Evolutionary conservation across 2,329 filamentous ascomycete genomes (phyloP), one percentile per base, ranked within the genome.

Genomic region (Peltaster fructicola): DNA sequence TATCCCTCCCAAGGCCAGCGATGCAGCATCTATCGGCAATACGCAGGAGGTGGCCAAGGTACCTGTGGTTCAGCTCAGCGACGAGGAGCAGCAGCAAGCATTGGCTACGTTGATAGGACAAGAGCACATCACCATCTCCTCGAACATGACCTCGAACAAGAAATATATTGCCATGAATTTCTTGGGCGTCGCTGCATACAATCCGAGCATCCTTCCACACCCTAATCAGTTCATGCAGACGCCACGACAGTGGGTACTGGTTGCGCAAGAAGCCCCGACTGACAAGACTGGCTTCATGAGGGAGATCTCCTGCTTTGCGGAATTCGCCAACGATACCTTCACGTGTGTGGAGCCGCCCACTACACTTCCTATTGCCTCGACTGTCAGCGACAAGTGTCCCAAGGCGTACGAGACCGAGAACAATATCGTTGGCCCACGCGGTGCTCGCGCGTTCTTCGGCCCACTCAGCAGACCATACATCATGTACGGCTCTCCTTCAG

Each of bases 131-230:
- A n/a, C n/a, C n/a, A n/a, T n/a, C n/a, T n/a, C n/a, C n/a, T n/a
- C n/a, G n/a, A n/a, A n/a, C n/a, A n/a, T n/a, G n/a, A n/a, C n/a
- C n/a, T n/a, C n/a, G n/a, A n/a, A n/a, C n/a, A n/a, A n/a, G n/a
- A n/a, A n/a, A n/a, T n/a, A n/a, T n/a, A n/a, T n/a, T n/a, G n/a
- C n/a, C n/a, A n/a, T n/a, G n/a, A n/a, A n/a, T n/a, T n/a, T n/a
- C n/a, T n/a, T n/a, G n/a, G n/a, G n/a, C n/a, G n/a, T n/a, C n/a
- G n/a, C n/a, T n/a, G n/a, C n/a, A n/a, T n/a, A n/a, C n/a, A 70
- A 69, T 30, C 64, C 66, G 8, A 70, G 63, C 42, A 57, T 70
- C 33, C 53, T 70, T 17, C 63, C 66, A 0, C 66, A 70, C 37
- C 64, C 63, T 3, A 45, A 38, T 2, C 38, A 51, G 5, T n/a